Percentiles rank a stretch among this genome's conserved stretches.
phyloP scores from a whole-genome alignment of 495 filamentous ascomycete genomes.

The Podospora tetraspora region DNA sequence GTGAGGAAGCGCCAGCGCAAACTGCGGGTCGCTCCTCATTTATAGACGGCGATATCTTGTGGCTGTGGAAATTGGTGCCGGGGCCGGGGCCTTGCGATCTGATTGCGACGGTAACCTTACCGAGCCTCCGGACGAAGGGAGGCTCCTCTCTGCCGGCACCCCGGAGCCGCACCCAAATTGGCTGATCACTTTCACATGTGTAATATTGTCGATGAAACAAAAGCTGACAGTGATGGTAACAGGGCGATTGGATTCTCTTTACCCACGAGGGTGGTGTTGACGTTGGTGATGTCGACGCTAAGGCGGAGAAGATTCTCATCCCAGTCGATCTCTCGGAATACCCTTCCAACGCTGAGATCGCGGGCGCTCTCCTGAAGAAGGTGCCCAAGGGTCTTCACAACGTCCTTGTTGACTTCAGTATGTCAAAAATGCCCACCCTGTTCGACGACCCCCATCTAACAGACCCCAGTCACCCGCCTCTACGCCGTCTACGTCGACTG shows the following conservation, averaged over 20 bases:
- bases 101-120: slow-evolving; percentile 17
- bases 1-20: neutral
- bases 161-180: neutral
- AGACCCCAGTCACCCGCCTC: slow-evolving; percentile 40
- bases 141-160: slow-evolving; percentile 12
- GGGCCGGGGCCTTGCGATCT: slow-evolving; percentile 12
- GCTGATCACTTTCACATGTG: neutral
- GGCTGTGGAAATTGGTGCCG: slow-evolving; percentile 7
- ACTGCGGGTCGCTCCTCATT: slow-evolving; percentile 4
- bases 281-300: slow-evolving; percentile 97
- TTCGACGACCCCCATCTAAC: slow-evolving; percentile 18
- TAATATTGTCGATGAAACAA: neutral
- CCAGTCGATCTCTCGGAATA: slow-evolving; percentile 93
- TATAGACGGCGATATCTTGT: slow-evolving; percentile 9
- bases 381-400: slow-evolving; percentile 95
- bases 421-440: slow-evolving; percentile 48
- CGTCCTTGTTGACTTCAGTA: slow-evolving; percentile 93
- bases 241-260: slow-evolving; percentile 99
- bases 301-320: slow-evolving; percentile 96
- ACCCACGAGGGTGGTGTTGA: slow-evolving; percentile 99
- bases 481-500: slow-evolving; percentile 99
- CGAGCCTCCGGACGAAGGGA: slow-evolving; percentile 52
- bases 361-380: slow-evolving; percentile 75
- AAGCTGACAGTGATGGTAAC: slow-evolving; percentile 30
- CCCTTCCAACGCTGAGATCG: slow-evolving; percentile 94